These are phyloP conservation scores for Annulohypoxylon truncatum DNA, from an alignment of 2,329 filamentous ascomycete species.

Conservation along the genomic window DNA sequence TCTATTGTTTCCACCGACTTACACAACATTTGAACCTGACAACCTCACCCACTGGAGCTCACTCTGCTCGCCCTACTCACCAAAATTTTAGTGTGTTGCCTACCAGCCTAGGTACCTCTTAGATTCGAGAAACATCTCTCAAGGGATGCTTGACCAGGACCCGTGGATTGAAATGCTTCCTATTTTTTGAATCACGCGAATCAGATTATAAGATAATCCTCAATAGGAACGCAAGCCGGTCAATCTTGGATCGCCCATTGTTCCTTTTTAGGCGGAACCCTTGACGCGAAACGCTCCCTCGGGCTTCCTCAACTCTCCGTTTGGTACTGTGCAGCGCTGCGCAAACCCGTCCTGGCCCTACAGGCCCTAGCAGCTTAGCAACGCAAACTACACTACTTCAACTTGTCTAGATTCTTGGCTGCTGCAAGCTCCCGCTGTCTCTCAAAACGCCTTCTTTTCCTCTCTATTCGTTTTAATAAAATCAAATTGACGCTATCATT, in stretches of 20 bases:
- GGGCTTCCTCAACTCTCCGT: neutral
- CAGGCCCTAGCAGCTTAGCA: constrained; percentile 9
- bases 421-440: constrained; percentile 36
- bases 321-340: constrained; percentile 11
- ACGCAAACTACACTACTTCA: constrained; percentile 12
- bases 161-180: constrained; percentile 20
- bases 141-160: constrained; percentile 23
- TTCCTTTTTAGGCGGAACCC: constrained; percentile 29
- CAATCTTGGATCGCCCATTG: constrained; percentile 28
- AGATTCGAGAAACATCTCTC: constrained; percentile 37
- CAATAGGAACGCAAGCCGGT: constrained; percentile 9
- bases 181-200: constrained; percentile 33
- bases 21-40: neutral
- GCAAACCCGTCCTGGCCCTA: constrained; percentile 14
- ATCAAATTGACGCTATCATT: neutral
- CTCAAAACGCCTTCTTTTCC: constrained; percentile 12
- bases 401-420: constrained; percentile 35
- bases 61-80: too few relatives aligned
- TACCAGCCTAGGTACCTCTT: neutral
- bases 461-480: constrained; percentile 1
- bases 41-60: too few relatives aligned
- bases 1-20: constrained; percentile 7
- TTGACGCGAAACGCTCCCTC: constrained; percentile 35
- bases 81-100: neutral
- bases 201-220: constrained; percentile 26